Base-by-base conservation (phyloP, 805 yeast genomes). In the Blastobotrys attinorum region DNA sequence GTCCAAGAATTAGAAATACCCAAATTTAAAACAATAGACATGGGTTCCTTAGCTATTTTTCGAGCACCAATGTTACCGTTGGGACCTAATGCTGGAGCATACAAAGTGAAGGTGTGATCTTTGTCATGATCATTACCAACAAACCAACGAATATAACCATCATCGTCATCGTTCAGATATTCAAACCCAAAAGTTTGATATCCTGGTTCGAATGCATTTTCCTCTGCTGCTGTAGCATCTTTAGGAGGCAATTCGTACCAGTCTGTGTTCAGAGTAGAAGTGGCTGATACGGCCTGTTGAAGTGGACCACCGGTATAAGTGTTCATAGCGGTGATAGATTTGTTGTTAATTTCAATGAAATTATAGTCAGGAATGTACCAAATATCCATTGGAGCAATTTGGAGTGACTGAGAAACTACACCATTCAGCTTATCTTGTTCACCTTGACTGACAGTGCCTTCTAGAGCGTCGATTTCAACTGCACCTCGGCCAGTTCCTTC, bases 1-100 rank as follows among this genome's bases (percentile, higher is more conserved):
- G 92, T 85, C 97, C 97, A 90, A 47, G 79, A 83, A 56, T 81
- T 83, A 13, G 97, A 89, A 42, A 90, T 67, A 71, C 96, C 98
- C 66, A 90, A 65, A 62, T 90, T 90, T 71, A 90, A 58, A 51
- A 90, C 66, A 48, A 90, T 73, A 2, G 95, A 74, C 97, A 90
- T 88, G 51, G 97, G 97, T 60, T 90, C 98, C 60, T 83, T 81
- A 18, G 92, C 72, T 22, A 90, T 75, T 51, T 75, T 65, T 63
- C 97, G 78, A 82, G 83, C 78, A 33, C 77, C 92, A 51, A 90
- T 67, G 62, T 90, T 90, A 53, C 98, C 97, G 61, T 84, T 84
- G 31, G 96, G 96, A 46, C 85, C 83, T 46, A 90, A 67, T 0
- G 96, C 83, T 31, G 72, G 71, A 0, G 95, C 75, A 57, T 79